phyloP scores from a whole-genome alignment of 2,329 filamentous ascomycete species.

The Neofusicoccum laricinum region DNA sequence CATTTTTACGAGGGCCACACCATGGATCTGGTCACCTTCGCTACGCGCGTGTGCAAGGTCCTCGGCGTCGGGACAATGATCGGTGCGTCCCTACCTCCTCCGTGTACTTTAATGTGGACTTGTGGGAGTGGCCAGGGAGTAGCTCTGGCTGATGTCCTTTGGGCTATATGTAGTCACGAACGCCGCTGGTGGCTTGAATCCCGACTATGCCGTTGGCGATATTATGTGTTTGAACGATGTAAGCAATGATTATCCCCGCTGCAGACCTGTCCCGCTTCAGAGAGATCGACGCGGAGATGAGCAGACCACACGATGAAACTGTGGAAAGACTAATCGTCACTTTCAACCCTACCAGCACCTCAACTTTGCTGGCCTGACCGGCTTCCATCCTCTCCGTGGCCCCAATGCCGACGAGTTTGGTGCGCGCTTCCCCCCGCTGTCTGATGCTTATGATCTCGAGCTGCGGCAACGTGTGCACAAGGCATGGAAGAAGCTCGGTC shows the following conservation, averaged over 20 bases:
- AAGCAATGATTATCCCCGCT: slow-evolving; percentile 22
- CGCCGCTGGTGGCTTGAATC: slow-evolving; percentile 63
- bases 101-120: background rate
- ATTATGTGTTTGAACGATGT: slow-evolving; percentile 65
- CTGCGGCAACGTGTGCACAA: slow-evolving; percentile 56
- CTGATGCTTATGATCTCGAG: slow-evolving; percentile 64
- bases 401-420: slow-evolving; percentile 63
- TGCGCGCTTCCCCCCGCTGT: slow-evolving; percentile 60
- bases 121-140: slow-evolving; percentile 3
- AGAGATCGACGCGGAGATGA: background rate
- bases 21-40: slow-evolving; percentile 62
- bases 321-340: slow-evolving; percentile 17
- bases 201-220: slow-evolving; percentile 62
- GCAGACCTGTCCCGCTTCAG: background rate
- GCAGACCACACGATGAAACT: background rate
- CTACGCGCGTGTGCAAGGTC: slow-evolving; percentile 61
- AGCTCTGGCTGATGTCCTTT: slow-evolving; percentile 20
- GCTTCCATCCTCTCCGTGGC: slow-evolving; percentile 60
- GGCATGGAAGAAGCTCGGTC: slow-evolving; percentile 53
- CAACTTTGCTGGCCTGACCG: slow-evolving; percentile 61
- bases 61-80: slow-evolving; percentile 60
- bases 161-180: slow-evolving; percentile 54
- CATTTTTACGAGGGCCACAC: slow-evolving; percentile 68
- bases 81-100: slow-evolving; percentile 35
- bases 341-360: slow-evolving; percentile 51